phyloP scores from a whole-genome alignment of 371 early-diverging fungal genomes.

The Apophysomyces sp. region DNA sequence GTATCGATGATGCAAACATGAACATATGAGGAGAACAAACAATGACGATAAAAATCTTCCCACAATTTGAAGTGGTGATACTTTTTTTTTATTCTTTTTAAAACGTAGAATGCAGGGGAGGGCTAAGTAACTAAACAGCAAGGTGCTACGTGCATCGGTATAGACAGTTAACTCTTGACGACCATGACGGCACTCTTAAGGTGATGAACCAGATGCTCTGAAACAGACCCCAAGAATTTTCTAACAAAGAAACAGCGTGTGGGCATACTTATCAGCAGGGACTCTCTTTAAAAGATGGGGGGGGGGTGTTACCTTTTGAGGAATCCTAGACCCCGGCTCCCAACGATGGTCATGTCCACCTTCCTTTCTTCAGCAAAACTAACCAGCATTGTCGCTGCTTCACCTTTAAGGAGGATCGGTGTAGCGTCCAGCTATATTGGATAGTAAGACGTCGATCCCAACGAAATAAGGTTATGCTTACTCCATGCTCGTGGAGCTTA shows the following conservation, averaged over 20 bases:
- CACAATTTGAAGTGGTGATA: neutral
- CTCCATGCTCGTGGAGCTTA: constrained; percentile 22
- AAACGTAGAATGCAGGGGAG: neutral
- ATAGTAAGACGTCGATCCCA: neutral
- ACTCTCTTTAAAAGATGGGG: neutral
- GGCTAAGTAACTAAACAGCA: neutral
- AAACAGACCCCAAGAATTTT: constrained; percentile 31
- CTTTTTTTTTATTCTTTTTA: neutral
- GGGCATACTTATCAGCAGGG: neutral
- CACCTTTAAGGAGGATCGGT: constrained; percentile 22
- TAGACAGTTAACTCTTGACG: constrained; percentile 2
- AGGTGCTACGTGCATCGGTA: neutral
- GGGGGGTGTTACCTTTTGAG: constrained; percentile 23
- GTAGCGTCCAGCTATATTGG: constrained; percentile 15
- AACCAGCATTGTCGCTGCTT: constrained; percentile 23
- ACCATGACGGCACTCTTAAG: constrained; percentile 25
- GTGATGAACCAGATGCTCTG: constrained; percentile 24
- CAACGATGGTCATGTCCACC: constrained; percentile 27
- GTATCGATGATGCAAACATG: neutral
- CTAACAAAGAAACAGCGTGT: constrained; percentile 5
- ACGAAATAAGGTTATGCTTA: constrained; percentile 11
- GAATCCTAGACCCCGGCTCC: constrained; percentile 24
- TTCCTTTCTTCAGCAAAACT: constrained; percentile 23
- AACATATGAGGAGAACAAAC: neutral
- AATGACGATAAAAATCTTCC: neutral